Conservation (phyloP, 805 yeast species). For the Pichia ethanolica region DNA sequence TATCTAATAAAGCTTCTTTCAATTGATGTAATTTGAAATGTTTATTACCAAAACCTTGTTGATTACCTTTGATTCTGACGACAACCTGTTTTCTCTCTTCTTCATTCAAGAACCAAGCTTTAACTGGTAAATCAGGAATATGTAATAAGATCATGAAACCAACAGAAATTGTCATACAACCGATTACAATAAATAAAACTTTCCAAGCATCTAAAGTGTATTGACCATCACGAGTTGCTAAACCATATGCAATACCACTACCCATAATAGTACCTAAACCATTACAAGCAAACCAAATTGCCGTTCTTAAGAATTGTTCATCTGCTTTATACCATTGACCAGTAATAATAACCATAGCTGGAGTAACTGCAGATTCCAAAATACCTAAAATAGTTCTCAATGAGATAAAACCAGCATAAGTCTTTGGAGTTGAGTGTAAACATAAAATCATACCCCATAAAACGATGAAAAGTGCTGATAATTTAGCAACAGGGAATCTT, state of each 20-base stretch:
- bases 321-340: conserved; percentile 27
- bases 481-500: conserved; percentile 43
- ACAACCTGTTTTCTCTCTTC: conserved; percentile 31
- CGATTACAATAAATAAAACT: conserved; percentile 28
- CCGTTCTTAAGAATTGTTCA: conserved; percentile 27
- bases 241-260: conserved; percentile 27
- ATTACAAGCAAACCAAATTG: conserved; percentile 25
- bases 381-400: conserved; percentile 45
- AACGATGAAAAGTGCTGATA: conserved; percentile 12
- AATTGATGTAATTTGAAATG: conserved; percentile 25
- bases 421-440: conserved; percentile 38
- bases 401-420: conserved; percentile 39
- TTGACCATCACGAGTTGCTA: conserved; percentile 22
- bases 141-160: conserved; percentile 25
- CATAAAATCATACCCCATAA: conserved; percentile 44
- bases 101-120: conserved; percentile 29
- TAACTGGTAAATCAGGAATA: conserved; percentile 29
- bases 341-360: conserved; percentile 30
- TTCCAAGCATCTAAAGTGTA: conserved; percentile 25
- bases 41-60: conserved; percentile 29
- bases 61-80: conserved; percentile 27
- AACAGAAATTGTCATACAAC: conserved; percentile 26
- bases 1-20: conserved; percentile 21
- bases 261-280: conserved; percentile 27
- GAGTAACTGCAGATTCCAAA: conserved; percentile 29